Percentiles rank a stretch among this genome's conserved stretches.
Evolutionary conservation across 2,329 filamentous ascomycete genomes (phyloP).

Genomic region (Nemania diffusa): DNA sequence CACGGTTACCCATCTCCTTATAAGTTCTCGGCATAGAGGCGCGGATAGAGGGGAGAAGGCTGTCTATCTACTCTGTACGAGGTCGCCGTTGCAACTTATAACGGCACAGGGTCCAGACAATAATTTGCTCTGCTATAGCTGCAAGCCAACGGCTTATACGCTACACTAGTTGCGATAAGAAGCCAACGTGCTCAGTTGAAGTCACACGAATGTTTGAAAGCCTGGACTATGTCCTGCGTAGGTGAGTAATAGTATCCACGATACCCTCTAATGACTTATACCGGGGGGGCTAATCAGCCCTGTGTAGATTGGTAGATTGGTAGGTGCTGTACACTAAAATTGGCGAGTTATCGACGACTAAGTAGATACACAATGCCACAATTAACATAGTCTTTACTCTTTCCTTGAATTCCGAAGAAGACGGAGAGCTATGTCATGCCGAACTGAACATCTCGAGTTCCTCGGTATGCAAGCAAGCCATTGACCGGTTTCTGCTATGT

Average conservation of each 20-base stretch:
- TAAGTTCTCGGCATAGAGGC: background rate
- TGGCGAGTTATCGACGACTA: no score
- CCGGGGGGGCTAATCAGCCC: slow-evolving; percentile 27
- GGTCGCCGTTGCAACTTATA: background rate
- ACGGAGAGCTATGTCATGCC: no score
- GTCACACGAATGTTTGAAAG: background rate
- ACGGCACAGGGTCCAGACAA: background rate
- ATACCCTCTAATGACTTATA: slow-evolving; percentile 1
- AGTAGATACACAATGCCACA: no score
- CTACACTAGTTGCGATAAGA: background rate
- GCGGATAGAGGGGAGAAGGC: background rate
- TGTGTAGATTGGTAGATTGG: slow-evolving; percentile 26
- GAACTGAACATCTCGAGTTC: background rate
- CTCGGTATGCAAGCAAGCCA: slow-evolving; percentile 36
- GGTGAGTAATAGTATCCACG: no score
- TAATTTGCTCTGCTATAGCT: background rate
- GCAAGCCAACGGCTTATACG: background rate
- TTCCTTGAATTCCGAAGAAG: no score
- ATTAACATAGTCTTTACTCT: no score
- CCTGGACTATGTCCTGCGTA: background rate
- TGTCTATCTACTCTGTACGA: background rate
- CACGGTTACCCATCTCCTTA: background rate
- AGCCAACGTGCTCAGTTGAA: background rate
- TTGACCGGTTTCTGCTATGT: slow-evolving; percentile 27
- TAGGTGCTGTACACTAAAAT: background rate